Evolutionary conservation across 495 filamentous ascomycete genomes (phyloP).

Genomic region (Aspergillus ostianus): DNA sequence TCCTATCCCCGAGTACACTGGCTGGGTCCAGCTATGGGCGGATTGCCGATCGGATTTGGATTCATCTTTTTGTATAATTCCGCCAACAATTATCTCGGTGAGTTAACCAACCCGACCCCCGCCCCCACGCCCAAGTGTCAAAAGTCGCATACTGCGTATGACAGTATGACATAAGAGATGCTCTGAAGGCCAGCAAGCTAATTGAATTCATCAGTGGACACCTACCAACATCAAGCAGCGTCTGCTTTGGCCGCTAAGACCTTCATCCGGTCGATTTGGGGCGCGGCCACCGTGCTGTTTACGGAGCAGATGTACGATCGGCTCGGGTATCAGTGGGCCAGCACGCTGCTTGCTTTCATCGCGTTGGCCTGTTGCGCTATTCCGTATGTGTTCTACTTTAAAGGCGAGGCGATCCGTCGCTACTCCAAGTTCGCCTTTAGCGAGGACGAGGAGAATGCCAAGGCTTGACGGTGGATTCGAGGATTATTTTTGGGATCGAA

Average conservation of each 20-base stretch:
- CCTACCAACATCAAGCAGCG: conserved; percentile 82
- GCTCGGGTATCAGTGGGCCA: conserved; percentile 76
- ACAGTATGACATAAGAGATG: background rate
- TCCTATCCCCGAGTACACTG: conserved; percentile 64
- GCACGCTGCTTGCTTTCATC: conserved; percentile 66
- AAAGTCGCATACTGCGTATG: background rate
- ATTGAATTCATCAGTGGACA: conserved; percentile 55
- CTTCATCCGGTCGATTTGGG: conserved; percentile 75
- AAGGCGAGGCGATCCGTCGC: conserved; percentile 64
- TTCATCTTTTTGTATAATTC: conserved; percentile 86
- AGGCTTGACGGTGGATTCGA: background rate
- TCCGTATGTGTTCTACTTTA: conserved; percentile 74
- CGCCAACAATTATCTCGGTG: conserved; percentile 74
- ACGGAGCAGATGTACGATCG: conserved; percentile 76
- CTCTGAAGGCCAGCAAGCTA: conserved; percentile 12
- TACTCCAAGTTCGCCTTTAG: conserved; percentile 65
- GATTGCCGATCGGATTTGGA: conserved; percentile 76
- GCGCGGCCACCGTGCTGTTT: conserved; percentile 71
- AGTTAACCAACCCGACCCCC: conserved; percentile 5
- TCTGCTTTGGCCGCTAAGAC: conserved; percentile 82
- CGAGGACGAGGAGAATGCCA: conserved; percentile 40
- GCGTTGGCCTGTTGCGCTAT: conserved; percentile 71
- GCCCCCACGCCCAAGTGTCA: no score
- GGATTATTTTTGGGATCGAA: no score
- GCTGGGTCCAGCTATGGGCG: conserved; percentile 70